Evolutionary conservation across 495 filamentous ascomycete species (phyloP).

Genomic region (Clohesyomyces aquaticus): DNA sequence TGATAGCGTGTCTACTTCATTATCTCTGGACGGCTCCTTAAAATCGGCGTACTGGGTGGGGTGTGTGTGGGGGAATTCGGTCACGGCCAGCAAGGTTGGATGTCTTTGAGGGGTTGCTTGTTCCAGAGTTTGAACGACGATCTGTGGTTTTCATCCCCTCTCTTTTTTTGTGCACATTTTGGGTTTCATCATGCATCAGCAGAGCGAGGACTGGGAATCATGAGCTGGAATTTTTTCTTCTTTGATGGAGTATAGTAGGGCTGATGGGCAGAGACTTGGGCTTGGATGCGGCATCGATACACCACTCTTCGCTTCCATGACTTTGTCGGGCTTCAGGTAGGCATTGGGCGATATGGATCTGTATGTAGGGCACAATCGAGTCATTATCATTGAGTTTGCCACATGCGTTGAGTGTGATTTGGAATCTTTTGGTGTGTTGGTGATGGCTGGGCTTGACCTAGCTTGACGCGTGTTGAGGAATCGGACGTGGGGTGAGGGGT

Average conservation of each 20-base stretch:
- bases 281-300: background rate
- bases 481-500: background rate
- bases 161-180: background rate
- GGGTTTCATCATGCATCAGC: background rate
- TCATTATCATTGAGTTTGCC: no score
- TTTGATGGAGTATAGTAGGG: background rate
- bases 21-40: background rate
- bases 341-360: no score
- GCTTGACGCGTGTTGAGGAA: conserved; percentile 2
- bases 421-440: no score
- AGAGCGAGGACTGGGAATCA: background rate
- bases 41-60: background rate
- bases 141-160: background rate
- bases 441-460: background rate
- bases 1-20: no score
- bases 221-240: background rate
- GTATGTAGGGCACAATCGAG: no score
- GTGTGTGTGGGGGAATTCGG: background rate
- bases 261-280: background rate
- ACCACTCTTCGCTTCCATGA: conserved; percentile 1
- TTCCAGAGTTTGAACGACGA: conserved; percentile 3
- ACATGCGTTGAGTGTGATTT: no score
- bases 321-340: background rate
- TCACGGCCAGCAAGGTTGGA: background rate
- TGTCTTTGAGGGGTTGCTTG: background rate